A percentile compares a stretch with the other conserved stretches of the same genome.
These are phyloP conservation scores for Boletus barrowsii DNA, from an alignment of 768 basidiomycete species.

Conservation along the genomic window DNA sequence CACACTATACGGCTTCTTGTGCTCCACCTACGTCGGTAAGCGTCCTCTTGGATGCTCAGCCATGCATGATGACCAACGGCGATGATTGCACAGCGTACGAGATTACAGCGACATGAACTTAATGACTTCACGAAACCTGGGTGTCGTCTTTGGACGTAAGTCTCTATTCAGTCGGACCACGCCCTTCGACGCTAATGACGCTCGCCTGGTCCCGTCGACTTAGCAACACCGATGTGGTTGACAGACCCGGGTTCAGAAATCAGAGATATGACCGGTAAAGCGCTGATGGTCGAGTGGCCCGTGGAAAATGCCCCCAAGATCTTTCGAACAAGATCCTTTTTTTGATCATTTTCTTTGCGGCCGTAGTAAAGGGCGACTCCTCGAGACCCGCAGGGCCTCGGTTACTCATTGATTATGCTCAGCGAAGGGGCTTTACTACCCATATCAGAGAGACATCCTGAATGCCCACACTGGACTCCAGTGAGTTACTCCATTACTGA, in stretches of 20 bases:
- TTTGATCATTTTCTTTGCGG: no score
- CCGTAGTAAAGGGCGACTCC: no score
- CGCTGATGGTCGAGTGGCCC: conserved; percentile 90
- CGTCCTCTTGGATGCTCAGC: no score
- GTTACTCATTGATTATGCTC: no score
- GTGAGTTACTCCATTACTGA: no score
- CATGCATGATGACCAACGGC: neutral
- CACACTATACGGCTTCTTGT: conserved; percentile 78
- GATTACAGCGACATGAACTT: conserved; percentile 70
- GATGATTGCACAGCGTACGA: conserved; percentile 44
- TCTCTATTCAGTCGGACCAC: neutral
- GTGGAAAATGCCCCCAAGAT: conserved; percentile 79
- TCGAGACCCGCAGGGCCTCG: no score
- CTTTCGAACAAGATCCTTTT: conserved; percentile 28
- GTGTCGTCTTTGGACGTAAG: conserved; percentile 98
- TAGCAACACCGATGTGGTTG: conserved; percentile 93
- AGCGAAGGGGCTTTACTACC: no score
- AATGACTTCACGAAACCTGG: conserved; percentile 93
- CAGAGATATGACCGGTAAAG: conserved; percentile 96
- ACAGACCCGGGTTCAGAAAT: conserved; percentile 85
- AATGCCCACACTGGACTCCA: no score
- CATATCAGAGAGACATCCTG: no score
- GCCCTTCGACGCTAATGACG: neutral
- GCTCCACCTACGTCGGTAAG: conserved; percentile 84
- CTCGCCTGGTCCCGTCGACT: neutral